A percentile compares a stretch with the other conserved stretches of the same genome.
Evolutionary conservation across 2,329 filamentous ascomycete species (phyloP).

Genomic region (Fusarium torreyae): DNA sequence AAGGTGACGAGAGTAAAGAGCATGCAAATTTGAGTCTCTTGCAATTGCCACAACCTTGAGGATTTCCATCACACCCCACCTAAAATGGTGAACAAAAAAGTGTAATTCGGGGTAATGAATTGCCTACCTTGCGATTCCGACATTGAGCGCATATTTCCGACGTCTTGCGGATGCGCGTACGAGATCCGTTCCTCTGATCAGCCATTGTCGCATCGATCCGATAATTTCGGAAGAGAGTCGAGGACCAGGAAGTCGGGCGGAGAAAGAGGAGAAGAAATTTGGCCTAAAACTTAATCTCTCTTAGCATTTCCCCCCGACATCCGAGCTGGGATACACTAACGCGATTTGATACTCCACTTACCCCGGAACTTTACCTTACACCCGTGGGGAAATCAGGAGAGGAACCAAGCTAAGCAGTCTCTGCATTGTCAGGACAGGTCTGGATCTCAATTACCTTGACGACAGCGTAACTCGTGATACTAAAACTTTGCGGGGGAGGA

Average conservation of each 20-base stretch:
- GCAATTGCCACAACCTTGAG: conserved; percentile 19
- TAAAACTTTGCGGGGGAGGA: background rate
- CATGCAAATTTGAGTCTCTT: conserved; percentile 21
- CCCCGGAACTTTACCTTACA: conserved; percentile 8
- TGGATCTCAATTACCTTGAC: background rate
- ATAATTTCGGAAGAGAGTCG: background rate
- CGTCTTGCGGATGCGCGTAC: conserved; percentile 23
- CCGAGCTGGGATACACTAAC: conserved; percentile 15
- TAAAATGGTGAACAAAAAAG: background rate
- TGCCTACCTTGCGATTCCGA: conserved; percentile 31
- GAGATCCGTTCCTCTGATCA: conserved; percentile 1
- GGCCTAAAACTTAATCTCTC: background rate
- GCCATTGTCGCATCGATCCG: background rate
- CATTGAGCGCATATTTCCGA: conserved; percentile 33
- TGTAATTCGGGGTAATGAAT: background rate
- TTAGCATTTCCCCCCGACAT: conserved; percentile 21
- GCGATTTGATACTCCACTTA: background rate
- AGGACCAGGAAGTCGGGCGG: conserved; percentile 28
- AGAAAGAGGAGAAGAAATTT: background rate
- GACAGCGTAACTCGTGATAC: background rate
- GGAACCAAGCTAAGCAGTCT: background rate
- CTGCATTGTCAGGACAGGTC: background rate
- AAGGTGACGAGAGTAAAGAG: background rate
- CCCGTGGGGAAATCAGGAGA: conserved; percentile 25
- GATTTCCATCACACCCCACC: conserved; percentile 26